Evolutionary conservation across 2,329 filamentous ascomycete species (phyloP).

Genomic region (Lojkania enalia): DNA sequence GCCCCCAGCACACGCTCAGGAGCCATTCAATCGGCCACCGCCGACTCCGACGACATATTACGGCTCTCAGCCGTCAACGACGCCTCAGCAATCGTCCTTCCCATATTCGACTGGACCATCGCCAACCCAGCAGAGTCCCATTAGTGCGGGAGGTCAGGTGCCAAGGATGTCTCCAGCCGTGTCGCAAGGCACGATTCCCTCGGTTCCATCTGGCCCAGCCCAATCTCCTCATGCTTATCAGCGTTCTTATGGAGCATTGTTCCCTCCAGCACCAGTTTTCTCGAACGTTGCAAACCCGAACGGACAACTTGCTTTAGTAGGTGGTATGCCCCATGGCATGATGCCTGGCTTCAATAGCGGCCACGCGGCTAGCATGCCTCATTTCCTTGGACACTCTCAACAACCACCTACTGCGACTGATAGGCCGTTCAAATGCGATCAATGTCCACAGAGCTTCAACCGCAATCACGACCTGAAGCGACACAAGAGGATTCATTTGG

Average conservation of each 20-base stretch:
- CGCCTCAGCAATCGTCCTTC: slow-evolving; percentile 53
- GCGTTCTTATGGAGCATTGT: slow-evolving; percentile 53
- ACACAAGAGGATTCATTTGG: slow-evolving; percentile 92
- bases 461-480: slow-evolving; percentile 95
- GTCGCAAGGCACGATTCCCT: slow-evolving; percentile 48
- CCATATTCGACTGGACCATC: slow-evolving; percentile 55
- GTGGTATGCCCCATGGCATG: slow-evolving; percentile 60
- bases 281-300: slow-evolving; percentile 77
- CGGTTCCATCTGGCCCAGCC: slow-evolving; percentile 54
- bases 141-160: slow-evolving; percentile 51
- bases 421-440: slow-evolving; percentile 91
- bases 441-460: slow-evolving; percentile 92
- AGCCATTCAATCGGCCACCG: slow-evolving; percentile 61
- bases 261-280: slow-evolving; percentile 67
- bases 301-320: slow-evolving; percentile 71
- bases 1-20: slow-evolving; percentile 62
- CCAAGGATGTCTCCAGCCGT: slow-evolving; percentile 58
- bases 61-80: slow-evolving; percentile 57
- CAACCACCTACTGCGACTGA: slow-evolving; percentile 64
- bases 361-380: slow-evolving; percentile 67
- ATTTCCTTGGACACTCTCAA: slow-evolving; percentile 59
- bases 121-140: slow-evolving; percentile 54
- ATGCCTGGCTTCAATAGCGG: slow-evolving; percentile 63
- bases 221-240: slow-evolving; percentile 53
- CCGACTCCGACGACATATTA: slow-evolving; percentile 69